Evolutionary conservation across 2,329 filamentous ascomycete genomes (phyloP).

Genomic region (Colletotrichum sp.): DNA sequence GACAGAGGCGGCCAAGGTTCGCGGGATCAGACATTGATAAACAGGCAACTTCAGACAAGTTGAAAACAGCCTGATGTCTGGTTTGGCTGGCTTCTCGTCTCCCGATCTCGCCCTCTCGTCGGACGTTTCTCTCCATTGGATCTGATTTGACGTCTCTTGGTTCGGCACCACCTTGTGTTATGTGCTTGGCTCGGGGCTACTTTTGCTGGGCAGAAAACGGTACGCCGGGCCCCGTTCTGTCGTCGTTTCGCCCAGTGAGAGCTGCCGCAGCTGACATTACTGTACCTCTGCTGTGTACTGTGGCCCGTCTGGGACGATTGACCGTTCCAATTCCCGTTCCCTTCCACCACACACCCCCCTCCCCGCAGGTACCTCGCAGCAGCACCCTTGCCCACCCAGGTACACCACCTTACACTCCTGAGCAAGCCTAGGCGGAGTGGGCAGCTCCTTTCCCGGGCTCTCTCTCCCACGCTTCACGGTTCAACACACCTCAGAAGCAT

Average conservation of each 20-base stretch:
- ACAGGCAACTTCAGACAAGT: constrained; percentile 2
- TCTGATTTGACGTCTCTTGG: not conserved
- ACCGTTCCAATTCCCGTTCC: not conserved
- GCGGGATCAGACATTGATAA: not conserved
- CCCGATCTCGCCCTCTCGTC: not conserved
- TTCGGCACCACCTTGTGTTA: not conserved
- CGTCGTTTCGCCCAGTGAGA: not conserved
- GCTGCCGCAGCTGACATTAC: not conserved
- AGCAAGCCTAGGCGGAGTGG: not conserved
- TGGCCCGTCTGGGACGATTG: not conserved
- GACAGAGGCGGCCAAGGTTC: not conserved
- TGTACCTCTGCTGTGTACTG: not conserved
- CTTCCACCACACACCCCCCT: not conserved
- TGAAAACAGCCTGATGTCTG: constrained; percentile 5
- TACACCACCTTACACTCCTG: not conserved
- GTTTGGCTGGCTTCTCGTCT: not conserved
- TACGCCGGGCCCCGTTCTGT: not conserved
- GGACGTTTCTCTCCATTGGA: not conserved
- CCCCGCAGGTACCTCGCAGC: not conserved
- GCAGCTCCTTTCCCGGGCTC: not conserved
- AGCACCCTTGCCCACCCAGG: not conserved
- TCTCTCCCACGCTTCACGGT: not conserved
- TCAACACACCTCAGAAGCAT: not conserved
- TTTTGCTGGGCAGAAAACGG: not conserved
- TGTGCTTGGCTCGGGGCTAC: not conserved